Evolutionary conservation across 257 asterid species (phyloP).

Genomic region (Solanum paucissectum): DNA sequence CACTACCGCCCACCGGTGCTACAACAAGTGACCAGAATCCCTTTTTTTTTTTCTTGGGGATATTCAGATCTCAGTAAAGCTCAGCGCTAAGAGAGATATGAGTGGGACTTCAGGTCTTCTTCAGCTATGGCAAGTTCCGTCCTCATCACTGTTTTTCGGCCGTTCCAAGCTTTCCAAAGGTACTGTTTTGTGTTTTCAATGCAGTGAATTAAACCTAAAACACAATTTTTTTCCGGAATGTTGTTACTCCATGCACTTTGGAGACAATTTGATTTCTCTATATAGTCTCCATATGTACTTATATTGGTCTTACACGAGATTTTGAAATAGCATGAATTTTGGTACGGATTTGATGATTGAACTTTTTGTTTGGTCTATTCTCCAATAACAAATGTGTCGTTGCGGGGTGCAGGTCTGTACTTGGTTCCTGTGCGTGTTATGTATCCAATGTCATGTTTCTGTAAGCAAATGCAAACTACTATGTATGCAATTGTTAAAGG

Average conservation of each 20-base stretch:
- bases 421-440: slow-evolving; percentile 25
- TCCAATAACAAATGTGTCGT: not conserved
- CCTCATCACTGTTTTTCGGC: slow-evolving; percentile 24
- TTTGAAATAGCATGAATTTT: not conserved
- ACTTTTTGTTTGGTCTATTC: not conserved
- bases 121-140: slow-evolving; percentile 47
- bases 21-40: too few species aligned
- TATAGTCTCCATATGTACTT: not conserved
- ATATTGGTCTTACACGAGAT: not conserved
- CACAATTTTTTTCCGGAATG: not conserved
- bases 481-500: slow-evolving; percentile 59
- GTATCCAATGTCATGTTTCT: slow-evolving; percentile 32
- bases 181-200: not conserved
- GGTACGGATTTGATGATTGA: not conserved
- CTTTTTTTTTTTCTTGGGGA: too few species aligned
- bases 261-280: not conserved
- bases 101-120: slow-evolving; percentile 35
- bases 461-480: slow-evolving; percentile 62
- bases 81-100: slow-evolving; percentile 13
- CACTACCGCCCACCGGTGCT: not conserved
- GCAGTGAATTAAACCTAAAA: not conserved
- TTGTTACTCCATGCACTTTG: not conserved
- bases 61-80: not conserved
- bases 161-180: slow-evolving; percentile 33
- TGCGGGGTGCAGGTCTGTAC: slow-evolving; percentile 26